Percentiles rank a stretch among this genome's conserved stretches.
Evolutionary conservation across 805 yeast species (phyloP).

Genomic region (Suhomyces sp.): DNA sequence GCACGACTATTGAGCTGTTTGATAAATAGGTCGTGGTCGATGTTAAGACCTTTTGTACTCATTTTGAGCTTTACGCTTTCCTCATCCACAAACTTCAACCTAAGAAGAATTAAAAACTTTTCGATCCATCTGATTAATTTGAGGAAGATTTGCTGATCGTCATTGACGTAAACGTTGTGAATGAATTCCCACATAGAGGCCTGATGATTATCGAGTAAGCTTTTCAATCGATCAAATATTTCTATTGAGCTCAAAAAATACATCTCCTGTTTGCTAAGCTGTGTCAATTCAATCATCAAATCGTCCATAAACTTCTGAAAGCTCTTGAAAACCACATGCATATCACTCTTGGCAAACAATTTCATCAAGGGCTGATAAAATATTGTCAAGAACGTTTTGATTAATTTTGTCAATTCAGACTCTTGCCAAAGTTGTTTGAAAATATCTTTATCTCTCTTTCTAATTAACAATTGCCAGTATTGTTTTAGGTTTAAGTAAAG

Average conservation of each 20-base stretch:
- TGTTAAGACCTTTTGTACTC: slow-evolving; percentile 11
- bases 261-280: slow-evolving; percentile 53
- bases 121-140: slow-evolving; percentile 74
- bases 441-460: slow-evolving; percentile 72
- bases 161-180: slow-evolving; percentile 79
- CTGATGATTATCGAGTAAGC: slow-evolving; percentile 68
- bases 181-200: slow-evolving; percentile 70
- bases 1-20: slow-evolving; percentile 42
- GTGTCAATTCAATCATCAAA: slow-evolving; percentile 66
- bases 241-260: slow-evolving; percentile 49
- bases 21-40: slow-evolving; percentile 33
- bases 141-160: slow-evolving; percentile 66
- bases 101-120: slow-evolving; percentile 57
- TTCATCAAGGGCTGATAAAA: slow-evolving; percentile 42
- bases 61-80: slow-evolving; percentile 47
- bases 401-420: slow-evolving; percentile 70
- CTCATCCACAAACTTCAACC: slow-evolving; percentile 51
- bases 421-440: slow-evolving; percentile 81
- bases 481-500: slow-evolving; percentile 56
- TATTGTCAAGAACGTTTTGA: slow-evolving; percentile 62
- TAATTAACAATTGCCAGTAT: slow-evolving; percentile 57
- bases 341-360: slow-evolving; percentile 34
- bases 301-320: slow-evolving; percentile 39
- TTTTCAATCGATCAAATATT: slow-evolving; percentile 64
- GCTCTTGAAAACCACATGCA: slow-evolving; percentile 37